phyloP scores from a whole-genome alignment of 2,329 filamentous ascomycete species.

The Talaromyces sp. region DNA sequence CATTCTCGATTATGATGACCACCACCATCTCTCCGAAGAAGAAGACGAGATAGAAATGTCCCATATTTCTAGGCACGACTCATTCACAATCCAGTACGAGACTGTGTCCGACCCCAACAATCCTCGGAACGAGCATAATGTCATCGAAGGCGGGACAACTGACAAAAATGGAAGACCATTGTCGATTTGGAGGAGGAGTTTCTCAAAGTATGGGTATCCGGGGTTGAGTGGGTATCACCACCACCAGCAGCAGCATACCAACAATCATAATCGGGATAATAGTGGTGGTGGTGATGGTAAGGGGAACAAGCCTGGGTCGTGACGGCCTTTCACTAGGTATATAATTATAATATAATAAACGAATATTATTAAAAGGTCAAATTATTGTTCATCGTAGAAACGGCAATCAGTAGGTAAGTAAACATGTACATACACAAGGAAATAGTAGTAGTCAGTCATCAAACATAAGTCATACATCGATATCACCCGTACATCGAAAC shows the following conservation, averaged over 20 bases:
- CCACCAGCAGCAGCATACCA: no score
- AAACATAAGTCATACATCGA: conserved; percentile 9
- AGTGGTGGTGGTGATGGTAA: neutral
- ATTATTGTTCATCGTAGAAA: neutral
- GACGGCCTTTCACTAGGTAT: neutral
- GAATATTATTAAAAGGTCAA: neutral
- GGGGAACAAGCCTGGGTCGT: neutral
- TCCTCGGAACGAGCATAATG: neutral
- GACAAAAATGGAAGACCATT: conserved; percentile 6
- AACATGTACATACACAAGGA: neutral
- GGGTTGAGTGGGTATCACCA: neutral
- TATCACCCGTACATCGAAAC: neutral
- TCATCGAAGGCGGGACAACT: neutral
- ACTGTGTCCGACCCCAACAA: neutral
- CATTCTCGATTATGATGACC: conserved; percentile 5
- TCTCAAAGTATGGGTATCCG: conserved; percentile 11
- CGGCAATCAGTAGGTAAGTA: no score
- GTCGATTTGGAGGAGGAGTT: conserved; percentile 15
- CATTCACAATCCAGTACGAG: conserved; percentile 18
- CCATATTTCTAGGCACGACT: conserved; percentile 15
- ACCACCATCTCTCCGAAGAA: neutral
- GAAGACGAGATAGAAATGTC: conserved; percentile 10
- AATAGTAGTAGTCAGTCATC: neutral
- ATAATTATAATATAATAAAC: neutral
- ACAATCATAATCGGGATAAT: neutral